Base-by-base conservation (phyloP, 2,329 filamentous ascomycete species). In the Celoporthe dispersa region DNA sequence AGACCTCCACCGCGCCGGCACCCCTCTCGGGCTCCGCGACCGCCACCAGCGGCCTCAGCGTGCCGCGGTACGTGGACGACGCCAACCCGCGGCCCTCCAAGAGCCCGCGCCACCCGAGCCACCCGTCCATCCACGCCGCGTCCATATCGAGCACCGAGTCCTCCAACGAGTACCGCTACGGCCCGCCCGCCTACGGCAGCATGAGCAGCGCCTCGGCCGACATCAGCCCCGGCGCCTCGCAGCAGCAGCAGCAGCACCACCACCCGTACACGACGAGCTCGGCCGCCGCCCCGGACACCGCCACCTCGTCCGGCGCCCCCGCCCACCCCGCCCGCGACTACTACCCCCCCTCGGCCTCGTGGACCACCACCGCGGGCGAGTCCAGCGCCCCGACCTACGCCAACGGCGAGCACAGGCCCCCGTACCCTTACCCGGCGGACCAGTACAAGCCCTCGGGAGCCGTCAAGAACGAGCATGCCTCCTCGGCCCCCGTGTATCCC, bases 91-190 rank as follows among this genome's bases (percentile, higher is more conserved):
- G 87, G 31, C 86, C 87, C 22, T 79, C 84, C 51, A 89, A 89
- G 78, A 87, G 86, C 73, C 86, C 87, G 0, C 83, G 87, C 2
- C 84, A 88, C 70, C 81, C 79, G 14, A 84, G 81, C 76, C 85
- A 88, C 72, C 84, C 85, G 65, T 87, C 87, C 1, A 80, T 88
- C 44, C 85, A 86, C 70, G 85, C 84, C 74, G 78, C 79, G 16
- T 86, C 86, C 31, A 79, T 87, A 41, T 79, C 81, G 48, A 83
- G 82, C 75, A 83, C 83, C 64, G 86, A 87, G 55, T 76, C 82
- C 4, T 79, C 85, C 0, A 81, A 83, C 31, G 87, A 89, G 75
- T 89, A 89, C 75, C 84, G 87, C 66, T 89, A 89, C 73, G 84
- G 85, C 2, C 82, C 86, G 2, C 82, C 80, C 1, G 72, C 80